Percentiles rank a stretch among this genome's conserved stretches.
phyloP scores from a whole-genome alignment of 2,329 filamentous ascomycete genomes.

The Trichophyton equinum region DNA sequence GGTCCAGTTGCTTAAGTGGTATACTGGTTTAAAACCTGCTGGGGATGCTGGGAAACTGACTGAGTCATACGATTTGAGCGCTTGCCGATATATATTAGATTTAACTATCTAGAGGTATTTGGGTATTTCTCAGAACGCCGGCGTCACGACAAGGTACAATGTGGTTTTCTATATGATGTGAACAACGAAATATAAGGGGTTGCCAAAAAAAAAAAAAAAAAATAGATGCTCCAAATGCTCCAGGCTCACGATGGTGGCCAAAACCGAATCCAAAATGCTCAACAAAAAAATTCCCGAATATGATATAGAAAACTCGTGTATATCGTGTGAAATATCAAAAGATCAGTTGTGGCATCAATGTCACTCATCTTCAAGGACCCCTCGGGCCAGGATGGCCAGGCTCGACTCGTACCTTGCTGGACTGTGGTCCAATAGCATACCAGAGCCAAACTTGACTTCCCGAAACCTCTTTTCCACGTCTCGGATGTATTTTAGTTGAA shows the following conservation, averaged over 20 bases:
- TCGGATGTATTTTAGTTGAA: constrained; percentile 57
- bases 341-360: not conserved
- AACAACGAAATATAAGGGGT: not conserved
- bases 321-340: not conserved
- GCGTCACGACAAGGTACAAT: not conserved
- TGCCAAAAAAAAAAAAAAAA: not conserved
- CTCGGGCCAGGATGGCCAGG: constrained; percentile 46
- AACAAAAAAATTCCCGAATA: not conserved
- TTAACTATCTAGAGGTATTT: not conserved
- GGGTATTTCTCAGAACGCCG: not conserved
- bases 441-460: constrained; percentile 57
- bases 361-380: constrained; percentile 26
- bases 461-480: constrained; percentile 59
- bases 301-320: not conserved
- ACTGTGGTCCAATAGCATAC: constrained; percentile 65
- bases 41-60: not conserved
- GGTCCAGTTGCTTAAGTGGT: no score
- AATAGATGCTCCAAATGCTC: not conserved
- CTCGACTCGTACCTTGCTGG: constrained; percentile 61
- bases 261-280: not conserved
- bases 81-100: not conserved
- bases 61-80: not conserved
- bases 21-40: no score
- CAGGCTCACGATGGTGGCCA: not conserved
- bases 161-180: not conserved